phyloP scores from a whole-genome alignment of 2,329 filamentous ascomycete genomes.

The Pseudocercospora vitis region DNA sequence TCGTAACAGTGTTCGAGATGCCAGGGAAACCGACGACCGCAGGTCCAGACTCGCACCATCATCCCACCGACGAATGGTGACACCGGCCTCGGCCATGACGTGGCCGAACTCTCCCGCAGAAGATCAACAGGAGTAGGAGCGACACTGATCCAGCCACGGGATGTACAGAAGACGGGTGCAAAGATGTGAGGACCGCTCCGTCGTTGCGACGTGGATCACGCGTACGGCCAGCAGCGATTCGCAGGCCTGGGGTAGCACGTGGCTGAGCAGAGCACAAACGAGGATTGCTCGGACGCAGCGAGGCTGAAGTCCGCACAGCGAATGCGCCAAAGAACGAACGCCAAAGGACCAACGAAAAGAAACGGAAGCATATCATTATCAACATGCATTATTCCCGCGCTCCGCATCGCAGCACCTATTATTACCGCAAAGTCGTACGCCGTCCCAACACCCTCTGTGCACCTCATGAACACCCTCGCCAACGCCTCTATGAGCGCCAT shows the following conservation, averaged over 20 bases:
- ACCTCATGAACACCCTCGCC: neutral
- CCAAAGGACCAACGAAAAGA: neutral
- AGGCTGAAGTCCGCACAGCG: neutral
- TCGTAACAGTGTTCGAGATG: neutral
- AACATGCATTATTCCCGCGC: neutral
- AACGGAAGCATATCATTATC: too few species aligned
- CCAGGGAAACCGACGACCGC: too few species aligned
- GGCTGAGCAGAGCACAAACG: slow-evolving; percentile 1
- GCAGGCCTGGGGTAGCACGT: neutral
- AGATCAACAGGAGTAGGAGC: slow-evolving; percentile 6
- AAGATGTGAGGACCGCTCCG: neutral
- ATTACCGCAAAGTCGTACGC: neutral
- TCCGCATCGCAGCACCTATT: neutral
- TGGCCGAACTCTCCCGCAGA: slow-evolving; percentile 4
- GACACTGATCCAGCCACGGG: neutral
- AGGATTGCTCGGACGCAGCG: neutral
- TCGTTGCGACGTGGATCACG: neutral
- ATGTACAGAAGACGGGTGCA: slow-evolving; percentile 1
- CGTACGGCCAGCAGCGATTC: neutral
- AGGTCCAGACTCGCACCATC: too few species aligned
- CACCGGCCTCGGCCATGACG: neutral
- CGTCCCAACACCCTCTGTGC: too few species aligned
- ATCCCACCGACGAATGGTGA: neutral
- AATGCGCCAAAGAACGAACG: neutral
- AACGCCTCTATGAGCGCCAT: neutral